Evolutionary conservation across 2,329 filamentous ascomycete species (phyloP).

Genomic region (Remersonia thermophila): DNA sequence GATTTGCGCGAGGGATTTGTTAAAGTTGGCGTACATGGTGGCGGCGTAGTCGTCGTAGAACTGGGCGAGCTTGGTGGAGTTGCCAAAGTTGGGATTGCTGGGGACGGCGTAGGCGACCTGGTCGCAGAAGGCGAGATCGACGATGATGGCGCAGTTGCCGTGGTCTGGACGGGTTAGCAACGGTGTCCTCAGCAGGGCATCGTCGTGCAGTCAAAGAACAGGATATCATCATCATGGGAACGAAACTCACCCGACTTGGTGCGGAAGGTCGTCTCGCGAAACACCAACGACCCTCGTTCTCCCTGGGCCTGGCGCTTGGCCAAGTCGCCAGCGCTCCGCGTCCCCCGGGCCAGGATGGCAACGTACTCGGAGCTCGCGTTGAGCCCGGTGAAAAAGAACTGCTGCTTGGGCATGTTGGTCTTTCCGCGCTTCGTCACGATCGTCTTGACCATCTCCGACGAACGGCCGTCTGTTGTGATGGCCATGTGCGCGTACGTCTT

Average conservation of each 20-base stretch:
- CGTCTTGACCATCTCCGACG: constrained; percentile 36
- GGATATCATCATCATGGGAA: no score
- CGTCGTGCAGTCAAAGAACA: no score
- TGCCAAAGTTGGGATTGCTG: constrained; percentile 53
- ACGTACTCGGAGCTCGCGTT: constrained; percentile 60
- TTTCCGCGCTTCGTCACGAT: constrained; percentile 58
- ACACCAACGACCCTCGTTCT: constrained; percentile 56
- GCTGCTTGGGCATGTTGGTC: constrained; percentile 63
- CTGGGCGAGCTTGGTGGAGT: constrained; percentile 46
- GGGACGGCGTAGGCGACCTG: constrained; percentile 87
- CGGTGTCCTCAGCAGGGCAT: no score
- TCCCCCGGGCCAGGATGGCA: constrained; percentile 57
- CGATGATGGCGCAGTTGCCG: constrained; percentile 74
- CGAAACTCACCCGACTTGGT: constrained; percentile 59
- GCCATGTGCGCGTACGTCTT: constrained; percentile 51
- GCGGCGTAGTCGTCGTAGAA: constrained; percentile 70
- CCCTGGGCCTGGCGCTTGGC: no score
- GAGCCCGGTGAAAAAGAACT: constrained; percentile 72
- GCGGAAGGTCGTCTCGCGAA: constrained; percentile 55
- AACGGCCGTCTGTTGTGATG: constrained; percentile 40
- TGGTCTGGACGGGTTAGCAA: constrained; percentile 31
- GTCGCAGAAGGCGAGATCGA: constrained; percentile 77
- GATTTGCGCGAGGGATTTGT: constrained; percentile 69
- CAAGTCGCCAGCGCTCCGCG: no score
- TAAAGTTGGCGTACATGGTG: constrained; percentile 62